These are phyloP conservation scores for Atkinsonella hypoxylon DNA, from an alignment of 2,329 filamentous ascomycete species.

Conservation along the genomic window DNA sequence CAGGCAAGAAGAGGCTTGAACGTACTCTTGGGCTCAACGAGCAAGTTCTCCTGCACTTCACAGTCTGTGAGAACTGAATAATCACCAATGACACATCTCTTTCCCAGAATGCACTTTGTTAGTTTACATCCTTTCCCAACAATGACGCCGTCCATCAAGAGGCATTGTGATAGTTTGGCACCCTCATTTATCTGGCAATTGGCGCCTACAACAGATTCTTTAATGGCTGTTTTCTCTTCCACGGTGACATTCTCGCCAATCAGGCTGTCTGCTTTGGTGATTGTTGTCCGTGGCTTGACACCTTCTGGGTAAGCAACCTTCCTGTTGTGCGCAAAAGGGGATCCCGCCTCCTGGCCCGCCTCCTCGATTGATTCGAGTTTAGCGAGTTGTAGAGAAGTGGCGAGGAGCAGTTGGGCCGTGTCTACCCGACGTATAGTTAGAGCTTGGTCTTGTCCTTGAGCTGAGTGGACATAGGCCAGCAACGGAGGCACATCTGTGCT, in stretches of 20 bases:
- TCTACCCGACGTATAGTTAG: conserved; percentile 81
- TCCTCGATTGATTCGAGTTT: conserved; percentile 66
- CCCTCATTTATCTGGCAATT: conserved; percentile 78
- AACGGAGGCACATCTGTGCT: conserved; percentile 50
- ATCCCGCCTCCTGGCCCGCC: conserved; percentile 41
- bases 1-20: conserved; percentile 10
- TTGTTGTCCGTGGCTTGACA: conserved; percentile 68
- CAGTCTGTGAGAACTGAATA: conserved; percentile 73
- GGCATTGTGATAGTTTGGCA: conserved; percentile 74
- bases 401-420: conserved; percentile 68
- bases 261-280: conserved; percentile 70
- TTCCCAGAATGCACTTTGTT: conserved; percentile 77
- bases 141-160: conserved; percentile 85
- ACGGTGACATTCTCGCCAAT: conserved; percentile 83
- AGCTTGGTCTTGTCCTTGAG: conserved; percentile 27
- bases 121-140: conserved; percentile 76
- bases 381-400: conserved; percentile 73
- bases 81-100: conserved; percentile 71
- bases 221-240: conserved; percentile 82
- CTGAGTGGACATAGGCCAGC: conserved; percentile 70
- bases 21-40: conserved; percentile 69
- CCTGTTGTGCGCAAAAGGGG: conserved; percentile 63
- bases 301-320: conserved; percentile 79
- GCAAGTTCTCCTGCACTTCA: conserved; percentile 81
- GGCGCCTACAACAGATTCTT: conserved; percentile 78